These are phyloP conservation scores for Blastobotrys muscicola DNA, from an alignment of 805 yeast genomes.

Conservation along the genomic window DNA sequence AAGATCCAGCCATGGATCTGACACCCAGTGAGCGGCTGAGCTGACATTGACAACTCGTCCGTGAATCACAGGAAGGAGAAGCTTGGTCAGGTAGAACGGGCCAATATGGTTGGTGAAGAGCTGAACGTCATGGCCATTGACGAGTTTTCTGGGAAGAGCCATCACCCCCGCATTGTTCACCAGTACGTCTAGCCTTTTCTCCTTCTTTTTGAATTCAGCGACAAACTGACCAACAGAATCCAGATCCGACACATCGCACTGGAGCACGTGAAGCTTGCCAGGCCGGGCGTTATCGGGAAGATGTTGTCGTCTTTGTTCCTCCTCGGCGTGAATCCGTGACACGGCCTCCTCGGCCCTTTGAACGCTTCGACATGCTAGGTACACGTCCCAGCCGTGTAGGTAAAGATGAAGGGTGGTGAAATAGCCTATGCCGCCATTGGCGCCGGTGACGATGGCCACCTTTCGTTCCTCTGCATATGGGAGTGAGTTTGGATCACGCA, in stretches of 20 bases:
- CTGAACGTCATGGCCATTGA: constrained; percentile 70
- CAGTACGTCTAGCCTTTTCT: constrained; percentile 42
- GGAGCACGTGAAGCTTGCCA: constrained; percentile 10
- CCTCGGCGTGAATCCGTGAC: constrained; percentile 45
- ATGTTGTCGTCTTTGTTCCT: constrained; percentile 26
- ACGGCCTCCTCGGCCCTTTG: constrained; percentile 50
- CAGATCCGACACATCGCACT: constrained; percentile 9
- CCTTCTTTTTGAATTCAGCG: neutral
- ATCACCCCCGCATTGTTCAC: constrained; percentile 75
- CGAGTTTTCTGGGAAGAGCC: constrained; percentile 56
- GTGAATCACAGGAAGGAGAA: constrained; percentile 41
- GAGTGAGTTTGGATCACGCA: constrained; percentile 3
- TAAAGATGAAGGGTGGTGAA: constrained; percentile 66
- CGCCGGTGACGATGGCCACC: constrained; percentile 72
- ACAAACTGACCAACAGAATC: constrained; percentile 2
- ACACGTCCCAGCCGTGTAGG: constrained; percentile 68
- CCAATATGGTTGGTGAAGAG: constrained; percentile 70
- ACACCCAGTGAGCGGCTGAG: constrained; percentile 55
- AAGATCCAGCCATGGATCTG: constrained; percentile 39
- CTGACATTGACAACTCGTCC: constrained; percentile 51
- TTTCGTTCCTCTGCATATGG: constrained; percentile 21
- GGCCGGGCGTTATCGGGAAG: constrained; percentile 2
- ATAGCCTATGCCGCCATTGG: constrained; percentile 75
- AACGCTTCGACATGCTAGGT: constrained; percentile 61
- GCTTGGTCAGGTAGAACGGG: constrained; percentile 59